Percentiles rank a stretch among this genome's conserved stretches.
These are phyloP conservation scores for Saururus chinensis DNA, from an alignment of 164 flowering plant genomes.

Conservation along the genomic window DNA sequence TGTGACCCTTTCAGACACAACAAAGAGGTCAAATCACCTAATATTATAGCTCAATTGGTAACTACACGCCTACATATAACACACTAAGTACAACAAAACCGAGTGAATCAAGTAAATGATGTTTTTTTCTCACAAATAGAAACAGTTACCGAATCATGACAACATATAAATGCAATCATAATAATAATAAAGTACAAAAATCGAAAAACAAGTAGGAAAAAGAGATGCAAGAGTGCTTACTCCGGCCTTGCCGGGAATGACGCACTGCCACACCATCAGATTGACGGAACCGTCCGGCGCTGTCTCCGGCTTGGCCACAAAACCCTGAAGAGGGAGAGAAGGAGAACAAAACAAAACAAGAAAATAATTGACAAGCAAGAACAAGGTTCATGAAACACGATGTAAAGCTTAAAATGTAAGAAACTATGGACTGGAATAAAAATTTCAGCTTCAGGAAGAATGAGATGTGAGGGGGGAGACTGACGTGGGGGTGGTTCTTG, in stretches of 20 bases:
- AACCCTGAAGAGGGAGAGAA: slow-evolving; percentile 38
- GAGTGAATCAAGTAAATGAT: too few relatives aligned
- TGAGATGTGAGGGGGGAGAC: slow-evolving; percentile 4
- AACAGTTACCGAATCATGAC: not conserved
- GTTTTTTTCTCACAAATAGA: not conserved
- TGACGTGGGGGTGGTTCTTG: slow-evolving; percentile 74
- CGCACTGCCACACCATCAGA: slow-evolving; percentile 81
- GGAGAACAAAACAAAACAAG: not conserved
- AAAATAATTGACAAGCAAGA: too few relatives aligned
- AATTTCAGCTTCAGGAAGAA: not conserved
- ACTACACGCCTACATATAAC: too few relatives aligned
- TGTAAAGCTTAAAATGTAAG: not conserved
- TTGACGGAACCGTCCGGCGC: slow-evolving; percentile 62
- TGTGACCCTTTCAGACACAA: too few relatives aligned
- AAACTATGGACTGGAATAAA: not conserved
- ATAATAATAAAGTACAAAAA: not conserved
- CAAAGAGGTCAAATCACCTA: too few relatives aligned
- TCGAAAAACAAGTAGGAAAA: too few relatives aligned
- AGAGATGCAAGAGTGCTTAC: slow-evolving; percentile 18
- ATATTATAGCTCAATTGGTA: too few relatives aligned
- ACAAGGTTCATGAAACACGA: not conserved
- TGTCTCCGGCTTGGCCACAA: slow-evolving; percentile 79
- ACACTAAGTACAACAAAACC: too few relatives aligned
- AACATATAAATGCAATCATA: not conserved
- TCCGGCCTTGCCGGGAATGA: slow-evolving; percentile 73